These are phyloP conservation scores for Fusarium scirpi DNA, from an alignment of 2,329 filamentous ascomycete species.

Conservation along the genomic window DNA sequence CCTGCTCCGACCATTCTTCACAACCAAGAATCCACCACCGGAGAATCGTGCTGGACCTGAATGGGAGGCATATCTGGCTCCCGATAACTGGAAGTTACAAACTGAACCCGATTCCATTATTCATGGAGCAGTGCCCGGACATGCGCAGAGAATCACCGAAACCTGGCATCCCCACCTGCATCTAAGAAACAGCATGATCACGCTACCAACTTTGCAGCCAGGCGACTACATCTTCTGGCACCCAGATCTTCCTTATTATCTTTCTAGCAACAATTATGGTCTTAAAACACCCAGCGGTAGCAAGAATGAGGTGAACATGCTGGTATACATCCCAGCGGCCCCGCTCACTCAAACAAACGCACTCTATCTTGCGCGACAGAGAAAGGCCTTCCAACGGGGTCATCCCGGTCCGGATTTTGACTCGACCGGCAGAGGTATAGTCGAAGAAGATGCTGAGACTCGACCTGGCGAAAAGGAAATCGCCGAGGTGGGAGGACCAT, in stretches of 20 bases:
- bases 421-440: slow-evolving; percentile 60
- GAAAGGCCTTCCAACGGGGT: slow-evolving; percentile 67
- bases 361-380: slow-evolving; percentile 67
- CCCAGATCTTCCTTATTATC: slow-evolving; percentile 68
- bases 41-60: slow-evolving; percentile 54
- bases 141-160: slow-evolving; percentile 69
- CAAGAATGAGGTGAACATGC: slow-evolving; percentile 58
- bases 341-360: slow-evolving; percentile 69
- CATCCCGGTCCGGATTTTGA: slow-evolving; percentile 68
- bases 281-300: slow-evolving; percentile 46
- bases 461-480: slow-evolving; percentile 65
- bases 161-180: slow-evolving; percentile 69
- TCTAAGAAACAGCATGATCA: slow-evolving; percentile 65
- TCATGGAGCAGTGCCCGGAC: slow-evolving; percentile 68
- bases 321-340: slow-evolving; percentile 67
- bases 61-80: slow-evolving; percentile 65
- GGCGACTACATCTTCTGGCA: slow-evolving; percentile 72
- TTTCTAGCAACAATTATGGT: slow-evolving; percentile 56
- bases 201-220: slow-evolving; percentile 65
- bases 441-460: slow-evolving; percentile 64
- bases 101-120: slow-evolving; percentile 66
- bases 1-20: slow-evolving; percentile 71
- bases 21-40: slow-evolving; percentile 58
- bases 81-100: slow-evolving; percentile 60
- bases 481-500: slow-evolving; percentile 61